Conservation (phyloP, 1,139 yeast genomes). For the Zygoascus sp. region DNA sequence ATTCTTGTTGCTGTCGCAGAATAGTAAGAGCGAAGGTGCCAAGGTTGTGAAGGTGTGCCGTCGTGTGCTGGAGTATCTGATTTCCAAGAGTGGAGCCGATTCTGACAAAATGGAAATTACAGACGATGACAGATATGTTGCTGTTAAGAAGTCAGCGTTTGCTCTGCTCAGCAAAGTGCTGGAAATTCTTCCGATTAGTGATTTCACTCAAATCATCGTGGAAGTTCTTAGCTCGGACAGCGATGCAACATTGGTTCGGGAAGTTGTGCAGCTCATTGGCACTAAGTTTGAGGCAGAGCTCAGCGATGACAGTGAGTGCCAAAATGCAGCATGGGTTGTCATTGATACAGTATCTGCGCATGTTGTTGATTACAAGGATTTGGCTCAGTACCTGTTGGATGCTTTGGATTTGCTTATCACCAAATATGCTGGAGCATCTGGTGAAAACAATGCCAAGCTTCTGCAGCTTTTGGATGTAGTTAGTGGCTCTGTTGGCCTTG, state of each 20-base stretch:
- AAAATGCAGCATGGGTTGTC: slow-evolving; percentile 32
- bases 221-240: not conserved
- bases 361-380: not conserved
- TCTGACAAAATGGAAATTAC: not conserved
- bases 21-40: slow-evolving; percentile 14
- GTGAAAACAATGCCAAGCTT: slow-evolving; percentile 47
- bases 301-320: slow-evolving; percentile 33
- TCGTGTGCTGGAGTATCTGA: slow-evolving; percentile 1
- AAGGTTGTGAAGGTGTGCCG: slow-evolving; percentile 8
- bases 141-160: slow-evolving; percentile 27
- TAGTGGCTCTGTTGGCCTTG: slow-evolving; percentile 51
- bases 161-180: slow-evolving; percentile 57
- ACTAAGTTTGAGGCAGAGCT: slow-evolving; percentile 55
- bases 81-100: slow-evolving; percentile 1
- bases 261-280: slow-evolving; percentile 45
- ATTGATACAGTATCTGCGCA: not conserved
- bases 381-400: slow-evolving; percentile 23
- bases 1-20: slow-evolving; percentile 20
- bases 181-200: slow-evolving; percentile 67
- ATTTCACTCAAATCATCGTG: slow-evolving; percentile 63
- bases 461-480: slow-evolving; percentile 48
- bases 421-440: slow-evolving; percentile 45
- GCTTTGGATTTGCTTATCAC: slow-evolving; percentile 35
- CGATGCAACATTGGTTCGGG: slow-evolving; percentile 41
- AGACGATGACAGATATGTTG: slow-evolving; percentile 3